These are phyloP conservation scores for Xerocomellus intermedius DNA, from an alignment of 768 basidiomycete genomes.

Conservation along the genomic window DNA sequence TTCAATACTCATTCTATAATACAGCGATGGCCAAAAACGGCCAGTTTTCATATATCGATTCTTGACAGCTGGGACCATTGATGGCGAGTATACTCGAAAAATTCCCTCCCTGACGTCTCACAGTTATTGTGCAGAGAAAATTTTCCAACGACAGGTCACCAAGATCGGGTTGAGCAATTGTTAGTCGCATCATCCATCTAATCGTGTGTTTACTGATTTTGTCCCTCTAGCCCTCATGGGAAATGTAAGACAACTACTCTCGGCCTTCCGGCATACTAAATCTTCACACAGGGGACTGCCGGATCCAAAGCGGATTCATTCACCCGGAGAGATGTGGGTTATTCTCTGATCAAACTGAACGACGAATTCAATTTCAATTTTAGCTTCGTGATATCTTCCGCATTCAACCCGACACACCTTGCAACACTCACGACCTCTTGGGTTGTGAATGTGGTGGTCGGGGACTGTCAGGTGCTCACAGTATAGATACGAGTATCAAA, in stretches of 20 bases:
- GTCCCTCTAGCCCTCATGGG: conserved; percentile 62
- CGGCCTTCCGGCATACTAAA: conserved; percentile 6
- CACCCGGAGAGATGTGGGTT: conserved; percentile 75
- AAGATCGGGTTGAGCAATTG: conserved; percentile 90
- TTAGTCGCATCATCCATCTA: conserved; percentile 38
- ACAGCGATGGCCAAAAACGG: conserved; percentile 89
- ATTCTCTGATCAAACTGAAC: not conserved
- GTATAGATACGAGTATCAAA: conserved; percentile 5
- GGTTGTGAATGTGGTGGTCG: conserved; percentile 65
- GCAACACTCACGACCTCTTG: conserved; percentile 91
- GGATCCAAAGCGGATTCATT: conserved; percentile 81
- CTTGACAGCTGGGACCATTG: conserved; percentile 85
- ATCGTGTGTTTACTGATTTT: conserved; percentile 8
- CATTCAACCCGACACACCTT: conserved; percentile 72
- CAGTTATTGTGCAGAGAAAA: conserved; percentile 60
- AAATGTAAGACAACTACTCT: conserved; percentile 40
- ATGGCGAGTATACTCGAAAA: conserved; percentile 48
- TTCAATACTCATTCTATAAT: conserved; percentile 10
- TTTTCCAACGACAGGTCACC: conserved; percentile 91
- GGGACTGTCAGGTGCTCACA: not conserved
- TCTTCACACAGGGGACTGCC: conserved; percentile 36
- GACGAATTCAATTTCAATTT: not conserved
- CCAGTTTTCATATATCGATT: conserved; percentile 90
- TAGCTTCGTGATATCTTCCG: conserved; percentile 92
- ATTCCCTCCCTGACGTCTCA: not conserved